Conservation (phyloP, 352 stramenopile species). For the Globisporangium iwayamae region DNA sequence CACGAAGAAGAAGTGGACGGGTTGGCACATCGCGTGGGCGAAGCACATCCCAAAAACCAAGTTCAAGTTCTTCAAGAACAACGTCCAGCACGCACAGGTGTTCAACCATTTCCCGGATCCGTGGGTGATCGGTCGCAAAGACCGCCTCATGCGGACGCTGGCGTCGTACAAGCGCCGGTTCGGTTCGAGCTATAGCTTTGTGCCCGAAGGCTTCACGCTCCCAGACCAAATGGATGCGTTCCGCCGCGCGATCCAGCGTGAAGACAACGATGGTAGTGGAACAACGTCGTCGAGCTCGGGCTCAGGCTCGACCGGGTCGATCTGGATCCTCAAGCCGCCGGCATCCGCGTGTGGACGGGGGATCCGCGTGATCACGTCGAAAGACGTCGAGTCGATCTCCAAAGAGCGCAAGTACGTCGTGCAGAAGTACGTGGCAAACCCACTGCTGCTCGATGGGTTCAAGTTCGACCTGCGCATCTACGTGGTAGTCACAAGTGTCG, state of each 20-base stretch:
- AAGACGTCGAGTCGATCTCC: slow-evolving; percentile 28
- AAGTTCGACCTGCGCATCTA: slow-evolving; percentile 92
- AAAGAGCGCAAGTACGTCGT: slow-evolving; percentile 51
- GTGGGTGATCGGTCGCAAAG: slow-evolving; percentile 89
- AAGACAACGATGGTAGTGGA: slow-evolving; percentile 11
- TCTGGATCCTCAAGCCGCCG: slow-evolving; percentile 89
- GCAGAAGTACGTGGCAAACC: slow-evolving; percentile 74
- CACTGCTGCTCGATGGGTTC: slow-evolving; percentile 76
- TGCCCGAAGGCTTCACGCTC: slow-evolving; percentile 82
- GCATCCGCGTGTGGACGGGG: slow-evolving; percentile 84
- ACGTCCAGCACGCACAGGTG: slow-evolving; percentile 44
- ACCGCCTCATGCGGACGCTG: slow-evolving; percentile 83
- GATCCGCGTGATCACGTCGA: slow-evolving; percentile 68
- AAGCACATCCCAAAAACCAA: slow-evolving; percentile 66
- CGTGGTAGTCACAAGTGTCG: slow-evolving; percentile 83
- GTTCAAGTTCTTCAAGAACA: slow-evolving; percentile 43
- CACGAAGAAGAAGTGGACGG: slow-evolving; percentile 52
- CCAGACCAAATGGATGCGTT: slow-evolving; percentile 69
- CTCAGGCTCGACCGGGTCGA: slow-evolving; percentile 10
- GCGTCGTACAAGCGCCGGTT: slow-evolving; percentile 52
- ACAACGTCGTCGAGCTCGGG: neutral
- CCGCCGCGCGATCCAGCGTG: slow-evolving; percentile 40
- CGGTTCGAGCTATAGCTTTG: slow-evolving; percentile 63
- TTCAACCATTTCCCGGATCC: slow-evolving; percentile 90
- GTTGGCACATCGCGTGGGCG: slow-evolving; percentile 61